phyloP scores from a whole-genome alignment of 768 basidiomycete species.

The Boletus tylopilopsis region DNA sequence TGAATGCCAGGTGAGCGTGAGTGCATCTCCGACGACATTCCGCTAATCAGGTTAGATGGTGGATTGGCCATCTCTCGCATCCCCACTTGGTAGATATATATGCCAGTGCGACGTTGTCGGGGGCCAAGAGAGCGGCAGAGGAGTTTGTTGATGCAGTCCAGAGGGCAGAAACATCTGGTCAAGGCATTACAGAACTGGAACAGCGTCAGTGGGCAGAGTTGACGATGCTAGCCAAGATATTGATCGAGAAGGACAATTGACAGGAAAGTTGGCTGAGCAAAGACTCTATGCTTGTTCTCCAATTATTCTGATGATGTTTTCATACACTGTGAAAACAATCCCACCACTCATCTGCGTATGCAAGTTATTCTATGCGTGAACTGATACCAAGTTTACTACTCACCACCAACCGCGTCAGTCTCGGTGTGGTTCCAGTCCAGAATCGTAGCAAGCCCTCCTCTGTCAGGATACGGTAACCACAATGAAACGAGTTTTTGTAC shows the following conservation, averaged over 20 bases:
- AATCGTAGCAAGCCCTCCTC: constrained; percentile 92
- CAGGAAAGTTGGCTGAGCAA: not conserved
- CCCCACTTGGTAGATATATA: constrained; percentile 17
- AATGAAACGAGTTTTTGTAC: constrained; percentile 94
- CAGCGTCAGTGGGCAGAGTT: constrained; percentile 17
- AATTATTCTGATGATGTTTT: constrained; percentile 64
- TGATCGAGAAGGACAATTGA: constrained; percentile 5
- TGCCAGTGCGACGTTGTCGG: constrained; percentile 1
- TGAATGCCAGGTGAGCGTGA: constrained; percentile 13
- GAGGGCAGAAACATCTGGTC: constrained; percentile 8
- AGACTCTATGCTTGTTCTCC: constrained; percentile 22
- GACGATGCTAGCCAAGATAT: constrained; percentile 16
- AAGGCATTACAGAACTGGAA: constrained; percentile 14
- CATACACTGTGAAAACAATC: constrained; percentile 90
- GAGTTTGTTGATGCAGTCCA: constrained; percentile 13
- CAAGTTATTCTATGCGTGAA: not conserved
- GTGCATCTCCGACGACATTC: too few relatives aligned
- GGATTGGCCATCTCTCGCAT: constrained; percentile 15
- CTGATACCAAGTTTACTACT: constrained; percentile 26
- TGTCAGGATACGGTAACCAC: constrained; percentile 88
- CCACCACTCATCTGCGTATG: constrained; percentile 78
- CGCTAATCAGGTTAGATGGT: constrained; percentile 11
- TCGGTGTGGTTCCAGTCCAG: constrained; percentile 95
- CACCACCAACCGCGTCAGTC: constrained; percentile 80
- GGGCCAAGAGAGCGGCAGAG: constrained; percentile 6